Percentiles rank a stretch among this genome's conserved stretches.
phyloP scores from a whole-genome alignment of 139 green algal genomes.

The Limnomonas spitsbergensis region DNA sequence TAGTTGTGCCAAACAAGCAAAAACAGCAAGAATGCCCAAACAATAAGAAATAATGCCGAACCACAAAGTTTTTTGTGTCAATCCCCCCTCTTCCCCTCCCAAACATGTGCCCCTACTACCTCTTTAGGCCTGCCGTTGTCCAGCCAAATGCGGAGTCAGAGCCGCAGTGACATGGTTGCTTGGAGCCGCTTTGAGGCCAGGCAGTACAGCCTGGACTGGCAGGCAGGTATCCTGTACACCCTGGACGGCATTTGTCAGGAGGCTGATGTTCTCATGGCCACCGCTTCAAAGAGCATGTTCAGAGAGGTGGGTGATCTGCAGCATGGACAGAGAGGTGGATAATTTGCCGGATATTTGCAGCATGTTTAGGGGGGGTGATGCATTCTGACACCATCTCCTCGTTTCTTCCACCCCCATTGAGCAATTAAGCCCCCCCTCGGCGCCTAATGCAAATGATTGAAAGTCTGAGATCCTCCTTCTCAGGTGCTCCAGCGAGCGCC shows the following conservation, averaged over 20 bases:
- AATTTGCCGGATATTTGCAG: neutral
- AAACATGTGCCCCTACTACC: too few species aligned
- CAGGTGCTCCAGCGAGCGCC: neutral
- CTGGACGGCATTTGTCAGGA: constrained; percentile 1
- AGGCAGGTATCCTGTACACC: constrained; percentile 9
- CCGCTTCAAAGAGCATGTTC: neutral
- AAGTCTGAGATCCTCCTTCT: neutral
- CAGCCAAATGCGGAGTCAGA: neutral
- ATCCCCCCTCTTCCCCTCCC: too few species aligned
- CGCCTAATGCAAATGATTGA: neutral
- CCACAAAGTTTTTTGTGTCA: too few species aligned
- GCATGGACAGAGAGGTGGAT: neutral
- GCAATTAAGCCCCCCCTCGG: neutral
- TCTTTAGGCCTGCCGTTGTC: too few species aligned
- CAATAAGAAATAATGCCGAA: too few species aligned
- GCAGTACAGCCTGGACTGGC: constrained; percentile 20
- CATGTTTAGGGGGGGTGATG: neutral
- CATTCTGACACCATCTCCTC: neutral
- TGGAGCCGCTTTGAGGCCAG: neutral
- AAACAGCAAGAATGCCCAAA: too few species aligned
- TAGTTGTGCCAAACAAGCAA: too few species aligned
- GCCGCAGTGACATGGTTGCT: neutral
- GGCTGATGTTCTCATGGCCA: neutral
- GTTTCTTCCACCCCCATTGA: neutral
- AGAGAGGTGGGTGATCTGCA: neutral